Conservation (phyloP, 1,139 yeast species). For the Protomyces arabidopsidicola region DNA sequence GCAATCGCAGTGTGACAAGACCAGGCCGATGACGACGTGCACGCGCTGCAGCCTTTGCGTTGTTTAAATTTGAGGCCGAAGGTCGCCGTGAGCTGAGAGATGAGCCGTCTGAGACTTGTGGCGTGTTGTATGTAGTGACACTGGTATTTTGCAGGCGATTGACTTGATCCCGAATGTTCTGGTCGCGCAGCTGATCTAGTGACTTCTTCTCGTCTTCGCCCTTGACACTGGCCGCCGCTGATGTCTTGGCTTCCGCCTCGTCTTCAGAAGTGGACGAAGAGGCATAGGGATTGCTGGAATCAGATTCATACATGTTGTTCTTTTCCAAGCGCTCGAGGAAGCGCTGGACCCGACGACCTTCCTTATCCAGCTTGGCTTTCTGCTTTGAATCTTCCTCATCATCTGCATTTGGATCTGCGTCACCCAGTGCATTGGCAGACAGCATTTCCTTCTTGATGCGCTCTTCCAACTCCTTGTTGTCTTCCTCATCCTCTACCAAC, state of each 20-base stretch:
- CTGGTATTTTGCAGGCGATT: conserved; percentile 18
- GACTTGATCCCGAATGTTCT: conserved; percentile 23
- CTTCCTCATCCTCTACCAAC: conserved; percentile 95
- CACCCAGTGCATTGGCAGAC: conserved; percentile 69
- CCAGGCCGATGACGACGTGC: conserved; percentile 6
- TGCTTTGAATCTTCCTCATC: conserved; percentile 55
- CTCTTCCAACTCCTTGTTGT: conserved; percentile 80
- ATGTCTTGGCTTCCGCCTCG: conserved; percentile 26
- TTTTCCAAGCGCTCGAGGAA: conserved; percentile 82
- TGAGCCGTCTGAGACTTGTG: not conserved
- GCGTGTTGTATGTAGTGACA: conserved; percentile 24
- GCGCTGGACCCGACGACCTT: conserved; percentile 79
- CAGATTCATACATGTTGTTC: conserved; percentile 84
- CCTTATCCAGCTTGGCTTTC: conserved; percentile 78
- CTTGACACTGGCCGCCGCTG: conserved; percentile 12
- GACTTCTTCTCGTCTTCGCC: conserved; percentile 26
- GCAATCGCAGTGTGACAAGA: conserved; percentile 6
- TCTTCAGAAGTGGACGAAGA: conserved; percentile 29
- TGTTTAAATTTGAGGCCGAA: conserved; percentile 10
- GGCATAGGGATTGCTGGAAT: conserved; percentile 52
- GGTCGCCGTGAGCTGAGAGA: conserved; percentile 18
- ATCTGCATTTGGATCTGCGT: conserved; percentile 54
- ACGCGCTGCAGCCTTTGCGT: conserved; percentile 11
- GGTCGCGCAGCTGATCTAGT: conserved; percentile 12
- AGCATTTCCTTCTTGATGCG: conserved; percentile 88